Evolutionary conservation across 805 yeast genomes (phyloP), one percentile per base, ranked within the genome.

Genomic region (Kregervanrija pseudodelftensis): DNA sequence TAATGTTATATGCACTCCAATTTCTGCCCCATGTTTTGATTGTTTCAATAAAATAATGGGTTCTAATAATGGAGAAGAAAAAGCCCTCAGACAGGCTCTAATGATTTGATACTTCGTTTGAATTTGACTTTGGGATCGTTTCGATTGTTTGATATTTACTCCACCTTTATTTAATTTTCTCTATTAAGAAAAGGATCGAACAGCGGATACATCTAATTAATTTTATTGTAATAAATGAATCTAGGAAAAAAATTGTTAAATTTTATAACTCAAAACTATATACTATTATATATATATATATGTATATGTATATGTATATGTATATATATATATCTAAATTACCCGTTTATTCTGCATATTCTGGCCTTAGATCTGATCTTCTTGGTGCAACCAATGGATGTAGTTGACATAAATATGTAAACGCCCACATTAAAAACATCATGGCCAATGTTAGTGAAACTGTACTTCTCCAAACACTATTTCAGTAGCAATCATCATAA

Each of bases 361-460:
- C 96, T 9, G 95, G 95, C 68, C 96, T 81, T 62, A 89, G 67
- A 59, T 90, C 96, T 1, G 95, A 79, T 57, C 97, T 79, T 63
- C 84, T 85, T 36, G 97, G 97, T 37, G 79, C 88, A 47, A 87
- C 95, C 58, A 90, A 72, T 7, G 97, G 97, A 65, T 90, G 96
- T 47, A 90, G 70, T 63, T 90, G 97, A 46, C 80, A 74, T 52
- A 89, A 70, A 60, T 88, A 89, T 8, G 97, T 89, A 57, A 89
- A 81, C 31, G 96, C 97, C 70, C 50, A 78, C 79, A 60, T 82
- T 73, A 63, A 74, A 74, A 32, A 84, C 71, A 50, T 83, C 66
- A 64, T 83, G 70, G 68, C 84, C 82, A 54, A 75, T 68, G 65
- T 80, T 75, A 70, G 74, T 72, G 65, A 80, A 80, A 37, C 90